Evolutionary conservation across 2,329 filamentous ascomycete genomes (phyloP).

Genomic region (Cercospora sesami): DNA sequence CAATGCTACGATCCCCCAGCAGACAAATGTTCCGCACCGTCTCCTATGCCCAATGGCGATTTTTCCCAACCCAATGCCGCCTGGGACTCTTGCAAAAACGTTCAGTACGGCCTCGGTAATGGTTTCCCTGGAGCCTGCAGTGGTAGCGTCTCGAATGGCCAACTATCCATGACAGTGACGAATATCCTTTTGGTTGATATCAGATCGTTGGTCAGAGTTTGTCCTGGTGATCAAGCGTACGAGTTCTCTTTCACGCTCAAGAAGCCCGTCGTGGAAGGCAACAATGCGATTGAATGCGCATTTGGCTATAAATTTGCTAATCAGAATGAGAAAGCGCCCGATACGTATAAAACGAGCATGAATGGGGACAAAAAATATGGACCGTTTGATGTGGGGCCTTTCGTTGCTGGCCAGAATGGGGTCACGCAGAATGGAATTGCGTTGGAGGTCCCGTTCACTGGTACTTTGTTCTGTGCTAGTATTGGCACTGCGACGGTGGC

Average conservation of each 20-base stretch:
- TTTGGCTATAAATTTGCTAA: neutral
- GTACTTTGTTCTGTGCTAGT: neutral
- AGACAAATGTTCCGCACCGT: constrained; percentile 5
- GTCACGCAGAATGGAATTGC: neutral
- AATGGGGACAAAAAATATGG: neutral
- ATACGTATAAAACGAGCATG: neutral
- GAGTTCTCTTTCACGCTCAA: constrained; percentile 8
- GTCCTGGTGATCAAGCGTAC: neutral
- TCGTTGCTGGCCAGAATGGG: neutral
- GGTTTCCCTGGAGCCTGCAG: too few relatives aligned
- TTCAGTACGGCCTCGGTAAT: too few relatives aligned
- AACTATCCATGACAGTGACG: neutral
- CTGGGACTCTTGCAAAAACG: neutral
- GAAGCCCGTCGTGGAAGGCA: neutral
- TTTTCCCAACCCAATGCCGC: neutral
- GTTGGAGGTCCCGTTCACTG: neutral
- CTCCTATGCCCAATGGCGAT: neutral
- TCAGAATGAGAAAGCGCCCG: neutral
- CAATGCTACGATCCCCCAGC: constrained; percentile 14
- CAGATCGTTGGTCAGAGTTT: neutral
- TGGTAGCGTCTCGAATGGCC: neutral
- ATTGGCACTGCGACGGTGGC: neutral
- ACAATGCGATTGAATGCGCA: neutral
- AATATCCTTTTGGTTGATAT: neutral
- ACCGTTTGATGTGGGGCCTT: constrained; percentile 1